Evolutionary conservation across 805 yeast genomes (phyloP).

Genomic region (Grigorovia humatica): DNA sequence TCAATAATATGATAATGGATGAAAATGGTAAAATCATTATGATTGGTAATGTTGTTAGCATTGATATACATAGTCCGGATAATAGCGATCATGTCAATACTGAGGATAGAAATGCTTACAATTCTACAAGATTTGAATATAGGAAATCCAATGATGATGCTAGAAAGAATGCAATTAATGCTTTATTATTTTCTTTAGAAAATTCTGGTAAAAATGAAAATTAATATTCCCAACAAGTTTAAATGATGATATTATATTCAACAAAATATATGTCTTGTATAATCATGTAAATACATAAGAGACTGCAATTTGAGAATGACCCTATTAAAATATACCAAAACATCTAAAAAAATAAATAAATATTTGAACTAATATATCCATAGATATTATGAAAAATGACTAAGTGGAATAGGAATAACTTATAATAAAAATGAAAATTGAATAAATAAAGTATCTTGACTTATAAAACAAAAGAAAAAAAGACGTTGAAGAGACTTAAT

Average conservation of each 20-base stretch:
- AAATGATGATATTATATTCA: too few species aligned
- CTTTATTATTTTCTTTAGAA: conserved; percentile 2
- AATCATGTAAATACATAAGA: conserved; percentile 1
- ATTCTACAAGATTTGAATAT: neutral
- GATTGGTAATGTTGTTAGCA: neutral
- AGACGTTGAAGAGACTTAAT: too few species aligned
- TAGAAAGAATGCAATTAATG: neutral
- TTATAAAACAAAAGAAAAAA: too few species aligned
- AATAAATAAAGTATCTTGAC: too few species aligned
- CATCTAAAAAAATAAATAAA: neutral
- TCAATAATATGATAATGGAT: conserved; percentile 30
- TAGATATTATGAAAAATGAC: too few species aligned
- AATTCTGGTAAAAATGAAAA: conserved; percentile 1
- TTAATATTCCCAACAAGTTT: too few species aligned
- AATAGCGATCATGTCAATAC: neutral
- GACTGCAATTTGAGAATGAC: neutral
- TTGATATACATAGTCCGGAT: conserved; percentile 8
- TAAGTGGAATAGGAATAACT: neutral
- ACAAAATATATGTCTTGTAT: too few species aligned
- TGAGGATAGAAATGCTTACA: neutral
- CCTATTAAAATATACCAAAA: too few species aligned
- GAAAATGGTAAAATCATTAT: conserved; percentile 28
- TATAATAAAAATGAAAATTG: too few species aligned
- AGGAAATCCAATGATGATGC: neutral
- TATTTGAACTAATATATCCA: neutral